Evolutionary conservation across 768 basidiomycete genomes (phyloP), one percentile per base, ranked within the genome.

Genomic region (Amylocystis lapponica): DNA sequence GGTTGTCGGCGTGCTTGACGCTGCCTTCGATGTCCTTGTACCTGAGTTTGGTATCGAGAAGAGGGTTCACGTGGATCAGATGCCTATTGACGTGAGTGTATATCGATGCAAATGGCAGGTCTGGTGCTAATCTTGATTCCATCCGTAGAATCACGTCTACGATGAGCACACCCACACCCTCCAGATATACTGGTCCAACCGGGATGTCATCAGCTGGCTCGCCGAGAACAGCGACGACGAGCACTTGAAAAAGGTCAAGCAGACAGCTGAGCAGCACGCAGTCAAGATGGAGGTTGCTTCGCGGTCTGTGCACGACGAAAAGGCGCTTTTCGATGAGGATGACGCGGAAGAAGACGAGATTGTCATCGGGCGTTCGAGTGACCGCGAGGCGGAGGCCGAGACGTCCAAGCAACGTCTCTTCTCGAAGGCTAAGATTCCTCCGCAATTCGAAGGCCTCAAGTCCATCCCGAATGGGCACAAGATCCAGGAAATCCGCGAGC

Each of bases 11-110:
- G 95, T 99, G 25, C 75, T 97, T n/a, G 96, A 99, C 58, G 87
- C 91, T 39, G 96, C 96, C 1, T 98, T 97, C 55, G 96, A 99
- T 58, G 95, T 99, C 22, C 69, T 95, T 25, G 81, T 98, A 11
- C 87, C 91, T 31, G 96, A 98, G 63, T 98, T 98, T 59, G 91
- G 95, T 25, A 97, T 99, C 53, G 96, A 99, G 70, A 99, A 99
- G 72, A 79, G 96, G 27, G 94, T 98, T 3, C 96, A 98, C 56
- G 90, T 94, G 31, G 96, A 98, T 60, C 93, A 98, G 66, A 96
- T 99, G 90, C 95, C 96, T 20, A 90, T 96, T 46, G 91, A 96
- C 52, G 91, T 93, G 58, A 66, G 83, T 65, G 8, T 35, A 11
- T 25, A 26, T 17, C 17, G 23, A 17, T 30, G 2, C 25, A 33